Evolutionary conservation across 169 alveolate genomes (phyloP), one percentile per base, ranked within the genome.

Genomic region (Cystoisospora suis): DNA sequence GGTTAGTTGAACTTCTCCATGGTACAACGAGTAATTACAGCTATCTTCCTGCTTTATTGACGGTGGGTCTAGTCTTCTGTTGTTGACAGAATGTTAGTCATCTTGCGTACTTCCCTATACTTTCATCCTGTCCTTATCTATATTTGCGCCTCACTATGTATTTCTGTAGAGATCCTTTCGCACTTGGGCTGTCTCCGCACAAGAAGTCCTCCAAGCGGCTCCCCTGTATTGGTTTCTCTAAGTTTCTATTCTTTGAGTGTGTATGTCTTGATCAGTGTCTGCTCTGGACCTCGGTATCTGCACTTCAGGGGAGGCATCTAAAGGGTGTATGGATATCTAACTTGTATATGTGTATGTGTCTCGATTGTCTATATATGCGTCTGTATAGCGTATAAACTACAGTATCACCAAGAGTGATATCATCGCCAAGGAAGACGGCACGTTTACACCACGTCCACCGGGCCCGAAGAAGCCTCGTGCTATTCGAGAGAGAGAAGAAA

Each of bases 401-500:
- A 96, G 97, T 15, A 90, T 90, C 85, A 95, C 94, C 47, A 96
- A 95, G 93, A 94, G 97, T 87, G 97, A 96, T 89, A 58, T 95
- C 47, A 89, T 95, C 36, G 59, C 96, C 58, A 96, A 95, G 92
- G 95, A 91, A 58, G 96, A 96, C 69, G 97, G 97, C 27, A 96
- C 97, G 29, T 95, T 90, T 92, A 86, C 86, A 12, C 95, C 92
- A 72, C 61, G 97, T 40, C 94, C 95, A n/a, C 75, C 93, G 34
- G 96, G 96, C 32, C 97, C 97, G 6, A 94, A 94, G 91, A 96
- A 96, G 81, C 97, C 97, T 0, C 90, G 96, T 36, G 94, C 95
- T 40, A 87, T 96, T 47, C 81, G 92, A 44, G 97, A 96, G 91
- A 87, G 97, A 53, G 97, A 96, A 88, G 92, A 80, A 75, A 77